Percentiles rank a stretch among this genome's conserved stretches.
These are phyloP conservation scores for Metarhizium humberi DNA, from an alignment of 2,329 filamentous ascomycete species.

Conservation along the genomic window DNA sequence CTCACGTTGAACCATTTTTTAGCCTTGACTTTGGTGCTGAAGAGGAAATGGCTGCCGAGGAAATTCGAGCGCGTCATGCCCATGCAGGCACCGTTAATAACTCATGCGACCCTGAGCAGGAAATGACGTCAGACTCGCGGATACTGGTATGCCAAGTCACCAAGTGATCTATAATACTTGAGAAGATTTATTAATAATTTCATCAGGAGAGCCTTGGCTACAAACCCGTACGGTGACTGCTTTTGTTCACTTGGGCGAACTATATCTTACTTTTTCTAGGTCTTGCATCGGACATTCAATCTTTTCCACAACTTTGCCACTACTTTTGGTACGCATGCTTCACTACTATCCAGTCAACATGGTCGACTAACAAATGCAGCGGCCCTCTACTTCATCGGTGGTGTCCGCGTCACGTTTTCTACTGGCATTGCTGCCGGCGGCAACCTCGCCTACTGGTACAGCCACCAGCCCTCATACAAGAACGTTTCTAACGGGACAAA, in stretches of 20 bases:
- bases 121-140: background rate
- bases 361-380: slow-evolving; percentile 25
- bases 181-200: no score
- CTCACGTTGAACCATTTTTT: no score
- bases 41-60: no score
- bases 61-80: no score
- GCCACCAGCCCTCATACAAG: background rate
- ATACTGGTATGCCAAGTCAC: background rate
- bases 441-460: slow-evolving; percentile 49
- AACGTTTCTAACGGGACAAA: background rate
- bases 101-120: background rate
- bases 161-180: no score
- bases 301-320: background rate
- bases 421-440: slow-evolving; percentile 53
- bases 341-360: background rate
- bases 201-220: no score
- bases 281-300: background rate
- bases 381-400: slow-evolving; percentile 52
- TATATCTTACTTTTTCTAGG: background rate
- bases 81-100: no score
- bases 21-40: no score
- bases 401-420: slow-evolving; percentile 51
- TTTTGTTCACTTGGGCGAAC: no score
- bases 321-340: background rate
- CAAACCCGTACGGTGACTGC: no score